Percentiles rank a stretch among this genome's conserved stretches.
Conservation (phyloP, 495 filamentous ascomycete species). For the Neurospora sp. region DNA sequence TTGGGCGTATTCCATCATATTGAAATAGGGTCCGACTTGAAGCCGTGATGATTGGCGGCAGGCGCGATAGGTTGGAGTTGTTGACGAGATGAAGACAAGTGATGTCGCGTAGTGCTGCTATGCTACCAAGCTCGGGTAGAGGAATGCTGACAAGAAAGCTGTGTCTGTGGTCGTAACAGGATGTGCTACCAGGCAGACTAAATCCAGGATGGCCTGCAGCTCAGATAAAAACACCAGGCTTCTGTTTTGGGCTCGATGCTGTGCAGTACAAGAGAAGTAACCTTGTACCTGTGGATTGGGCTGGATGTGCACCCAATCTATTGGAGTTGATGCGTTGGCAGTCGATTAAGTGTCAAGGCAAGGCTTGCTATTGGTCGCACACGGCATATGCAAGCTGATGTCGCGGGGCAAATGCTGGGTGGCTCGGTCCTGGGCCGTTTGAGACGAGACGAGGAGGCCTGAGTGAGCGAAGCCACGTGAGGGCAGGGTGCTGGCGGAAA, state of each 20-base stretch:
- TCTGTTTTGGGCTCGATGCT: conserved; percentile 28
- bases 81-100: background rate
- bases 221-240: conserved; percentile 20
- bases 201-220: conserved; percentile 9
- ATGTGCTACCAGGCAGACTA: conserved; percentile 13
- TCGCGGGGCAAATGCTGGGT: conserved; percentile 39
- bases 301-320: conserved; percentile 45
- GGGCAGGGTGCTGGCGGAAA: conserved; percentile 13
- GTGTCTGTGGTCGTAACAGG: conserved; percentile 2
- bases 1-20: conserved; percentile 63
- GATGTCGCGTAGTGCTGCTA: background rate
- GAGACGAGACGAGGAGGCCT: conserved; percentile 18
- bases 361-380: conserved; percentile 44
- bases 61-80: conserved; percentile 2
- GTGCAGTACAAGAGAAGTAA: conserved; percentile 32
- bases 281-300: conserved; percentile 41
- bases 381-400: conserved; percentile 51
- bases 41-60: conserved; percentile 12
- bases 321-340: conserved; percentile 53
- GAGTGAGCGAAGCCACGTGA: conserved; percentile 35
- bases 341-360: conserved; percentile 32
- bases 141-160: conserved; percentile 9
- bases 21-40: conserved; percentile 18
- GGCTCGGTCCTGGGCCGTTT: conserved; percentile 28
- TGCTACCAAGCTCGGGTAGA: conserved; percentile 7